A percentile compares a stretch with the other conserved stretches of the same genome.
These are phyloP conservation scores for Fusarium sp. DNA, from an alignment of 2,329 filamentous ascomycete species.

Conservation along the genomic window DNA sequence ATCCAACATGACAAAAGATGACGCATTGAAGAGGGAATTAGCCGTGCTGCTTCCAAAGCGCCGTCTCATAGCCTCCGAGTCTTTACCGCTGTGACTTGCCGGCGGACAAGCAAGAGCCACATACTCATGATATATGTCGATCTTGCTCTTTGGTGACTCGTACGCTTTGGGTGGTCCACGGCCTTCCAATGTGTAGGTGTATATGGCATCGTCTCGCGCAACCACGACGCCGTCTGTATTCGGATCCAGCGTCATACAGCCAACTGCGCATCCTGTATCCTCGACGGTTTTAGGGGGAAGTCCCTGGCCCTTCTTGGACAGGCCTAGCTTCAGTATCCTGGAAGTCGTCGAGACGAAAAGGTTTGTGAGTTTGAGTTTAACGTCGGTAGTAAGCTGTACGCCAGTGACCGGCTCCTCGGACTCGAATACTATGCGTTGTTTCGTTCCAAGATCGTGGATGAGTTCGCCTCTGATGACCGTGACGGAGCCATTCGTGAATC, in stretches of 20 bases:
- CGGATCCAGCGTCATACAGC: constrained; percentile 91
- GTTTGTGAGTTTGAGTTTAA: constrained; percentile 69
- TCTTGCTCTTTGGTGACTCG: constrained; percentile 87
- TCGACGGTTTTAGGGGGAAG: constrained; percentile 90
- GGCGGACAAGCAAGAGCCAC: constrained; percentile 87
- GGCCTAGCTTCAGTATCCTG: constrained; percentile 85
- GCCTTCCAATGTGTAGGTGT: constrained; percentile 89
- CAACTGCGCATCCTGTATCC: constrained; percentile 89
- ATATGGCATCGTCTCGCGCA: constrained; percentile 94
- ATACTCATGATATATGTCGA: constrained; percentile 86
- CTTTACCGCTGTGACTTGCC: constrained; percentile 61
- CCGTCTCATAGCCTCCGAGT: constrained; percentile 72
- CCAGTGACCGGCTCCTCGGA: constrained; percentile 97
- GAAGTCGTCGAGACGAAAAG: constrained; percentile 94
- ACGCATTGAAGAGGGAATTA: constrained; percentile 86
- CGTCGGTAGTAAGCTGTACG: constrained; percentile 77
- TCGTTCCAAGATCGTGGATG: constrained; percentile 93
- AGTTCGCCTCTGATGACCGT: constrained; percentile 94
- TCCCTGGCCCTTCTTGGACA: constrained; percentile 89
- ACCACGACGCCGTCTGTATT: constrained; percentile 87
- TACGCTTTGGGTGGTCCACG: constrained; percentile 90
- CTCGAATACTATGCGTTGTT: constrained; percentile 94
- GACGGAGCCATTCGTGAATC: constrained; percentile 95
- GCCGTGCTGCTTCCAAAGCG: constrained; percentile 77
- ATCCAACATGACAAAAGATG: constrained; percentile 91